Percentiles rank a stretch among this genome's conserved stretches.
These are phyloP conservation scores for Xanthoparmelia taractica DNA, from an alignment of 495 filamentous ascomycete species.

Conservation along the genomic window DNA sequence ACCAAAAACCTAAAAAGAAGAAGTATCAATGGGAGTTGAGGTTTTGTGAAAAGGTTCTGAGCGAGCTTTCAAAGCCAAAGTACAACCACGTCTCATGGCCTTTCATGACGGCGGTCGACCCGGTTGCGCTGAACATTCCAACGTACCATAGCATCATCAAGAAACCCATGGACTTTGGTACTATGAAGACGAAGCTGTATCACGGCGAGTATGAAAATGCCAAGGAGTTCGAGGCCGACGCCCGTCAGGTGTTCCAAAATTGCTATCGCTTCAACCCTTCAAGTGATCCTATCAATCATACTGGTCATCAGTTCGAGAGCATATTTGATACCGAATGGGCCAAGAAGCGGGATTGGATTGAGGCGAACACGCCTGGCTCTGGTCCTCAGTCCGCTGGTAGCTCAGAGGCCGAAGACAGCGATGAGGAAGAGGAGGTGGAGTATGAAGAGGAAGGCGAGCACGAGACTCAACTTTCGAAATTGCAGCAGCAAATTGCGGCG, in stretches of 20 bases:
- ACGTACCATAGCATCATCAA: constrained; percentile 89
- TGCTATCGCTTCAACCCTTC: constrained; percentile 85
- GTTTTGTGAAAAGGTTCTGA: constrained; percentile 77
- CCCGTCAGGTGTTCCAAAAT: constrained; percentile 77
- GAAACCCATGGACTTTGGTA: constrained; percentile 89
- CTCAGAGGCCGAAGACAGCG: constrained; percentile 53
- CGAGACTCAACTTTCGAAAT: constrained; percentile 56
- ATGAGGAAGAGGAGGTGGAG: constrained; percentile 60
- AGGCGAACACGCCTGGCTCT: constrained; percentile 56
- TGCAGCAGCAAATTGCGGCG: constrained; percentile 59
- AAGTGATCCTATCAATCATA: constrained; percentile 60
- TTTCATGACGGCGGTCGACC: constrained; percentile 81
- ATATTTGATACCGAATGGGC: constrained; percentile 67
- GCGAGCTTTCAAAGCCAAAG: constrained; percentile 69
- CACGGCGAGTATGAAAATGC: constrained; percentile 73
- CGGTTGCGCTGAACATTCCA: constrained; percentile 89
- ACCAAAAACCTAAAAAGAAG: constrained; percentile 81
- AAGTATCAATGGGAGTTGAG: constrained; percentile 81
- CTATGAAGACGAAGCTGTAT: constrained; percentile 65
- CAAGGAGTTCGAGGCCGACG: constrained; percentile 79
- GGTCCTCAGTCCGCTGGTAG: constrained; percentile 46
- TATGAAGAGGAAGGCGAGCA: constrained; percentile 53
- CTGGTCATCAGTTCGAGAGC: constrained; percentile 62
- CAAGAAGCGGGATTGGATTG: constrained; percentile 68
- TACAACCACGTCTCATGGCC: constrained; percentile 55